Evolutionary conservation across 306 rosid genomes (phyloP).

Genomic region (Luffa aegyptiaca): DNA sequence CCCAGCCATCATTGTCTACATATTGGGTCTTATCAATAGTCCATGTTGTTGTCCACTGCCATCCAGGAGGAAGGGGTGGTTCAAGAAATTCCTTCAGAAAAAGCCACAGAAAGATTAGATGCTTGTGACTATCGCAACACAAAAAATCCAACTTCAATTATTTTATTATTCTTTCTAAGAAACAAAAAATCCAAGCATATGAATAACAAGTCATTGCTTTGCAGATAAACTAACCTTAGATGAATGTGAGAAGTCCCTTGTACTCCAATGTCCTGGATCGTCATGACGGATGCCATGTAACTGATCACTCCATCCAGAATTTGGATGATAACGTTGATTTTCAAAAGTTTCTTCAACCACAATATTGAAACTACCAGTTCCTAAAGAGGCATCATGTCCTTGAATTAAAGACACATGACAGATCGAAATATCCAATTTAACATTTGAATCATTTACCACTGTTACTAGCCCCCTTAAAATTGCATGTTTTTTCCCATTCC

Average conservation of each 20-base stretch:
- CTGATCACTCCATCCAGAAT: conserved; percentile 62
- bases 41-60: conserved; percentile 74
- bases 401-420: conserved; percentile 32
- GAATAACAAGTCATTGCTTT: neutral
- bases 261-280: conserved; percentile 64
- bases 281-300: conserved; percentile 28
- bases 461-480: conserved; percentile 82
- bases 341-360: conserved; percentile 57
- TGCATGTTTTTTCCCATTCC: conserved; percentile 88
- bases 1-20: conserved; percentile 87
- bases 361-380: conserved; percentile 18
- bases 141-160: neutral
- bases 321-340: conserved; percentile 53
- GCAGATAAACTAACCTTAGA: conserved; percentile 41
- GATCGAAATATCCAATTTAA: conserved; percentile 44
- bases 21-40: conserved; percentile 48
- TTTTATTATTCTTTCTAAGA: neutral
- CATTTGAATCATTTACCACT: conserved; percentile 74
- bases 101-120: conserved; percentile 16
- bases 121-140: neutral
- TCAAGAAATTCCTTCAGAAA: conserved; percentile 66
- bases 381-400: conserved; percentile 25
- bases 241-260: conserved; percentile 44
- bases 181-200: neutral
- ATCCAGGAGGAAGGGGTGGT: conserved; percentile 74